A percentile compares a stretch with the other conserved stretches of the same genome.
Evolutionary conservation across 768 basidiomycete species (phyloP).

Genomic region (Ramaria sp.): DNA sequence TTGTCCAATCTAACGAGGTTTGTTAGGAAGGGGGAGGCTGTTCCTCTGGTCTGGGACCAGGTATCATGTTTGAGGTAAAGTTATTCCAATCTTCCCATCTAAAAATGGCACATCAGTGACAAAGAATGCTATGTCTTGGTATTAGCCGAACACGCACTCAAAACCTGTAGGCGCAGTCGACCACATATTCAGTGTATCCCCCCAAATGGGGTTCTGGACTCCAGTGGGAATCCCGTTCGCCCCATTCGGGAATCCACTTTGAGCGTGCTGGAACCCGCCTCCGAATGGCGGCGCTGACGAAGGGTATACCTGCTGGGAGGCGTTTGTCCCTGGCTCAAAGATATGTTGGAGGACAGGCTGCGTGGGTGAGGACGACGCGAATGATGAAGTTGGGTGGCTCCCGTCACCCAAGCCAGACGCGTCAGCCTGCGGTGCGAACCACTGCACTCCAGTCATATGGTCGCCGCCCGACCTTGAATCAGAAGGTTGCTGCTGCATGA

Average conservation of each 20-base stretch:
- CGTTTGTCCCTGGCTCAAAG: background rate
- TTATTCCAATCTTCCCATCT: slow-evolving; percentile 9
- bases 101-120: no score
- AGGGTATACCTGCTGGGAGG: background rate
- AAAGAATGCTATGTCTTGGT: no score
- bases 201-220: background rate
- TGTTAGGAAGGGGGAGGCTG: background rate
- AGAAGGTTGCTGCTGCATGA: background rate
- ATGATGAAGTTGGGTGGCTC: background rate
- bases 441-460: background rate
- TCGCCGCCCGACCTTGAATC: background rate
- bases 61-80: slow-evolving; percentile 1
- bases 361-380: background rate
- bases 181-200: slow-evolving; percentile 7
- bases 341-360: background rate
- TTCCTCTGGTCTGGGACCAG: slow-evolving; percentile 3
- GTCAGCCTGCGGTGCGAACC: background rate
- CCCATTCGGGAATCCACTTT: background rate
- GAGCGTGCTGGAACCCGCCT: slow-evolving; percentile 3
- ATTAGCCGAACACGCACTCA: background rate
- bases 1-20: no score
- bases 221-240: background rate
- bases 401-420: background rate
- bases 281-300: background rate
- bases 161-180: slow-evolving; percentile 8